phyloP scores from a whole-genome alignment of 331 rosid genomes.

The Cucumis variabilis region DNA sequence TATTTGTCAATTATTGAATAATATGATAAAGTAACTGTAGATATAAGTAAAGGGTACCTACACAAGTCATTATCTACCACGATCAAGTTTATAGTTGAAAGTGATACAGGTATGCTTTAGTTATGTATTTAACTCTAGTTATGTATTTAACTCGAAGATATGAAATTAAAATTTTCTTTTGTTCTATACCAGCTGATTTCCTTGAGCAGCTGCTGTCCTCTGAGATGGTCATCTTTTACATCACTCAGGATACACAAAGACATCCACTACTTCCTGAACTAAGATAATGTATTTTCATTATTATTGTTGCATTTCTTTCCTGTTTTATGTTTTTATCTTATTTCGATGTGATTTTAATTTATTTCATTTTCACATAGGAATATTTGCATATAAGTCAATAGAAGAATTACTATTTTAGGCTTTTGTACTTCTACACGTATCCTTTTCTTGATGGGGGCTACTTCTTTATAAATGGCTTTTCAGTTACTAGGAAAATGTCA shows the following conservation, averaged over 20 bases:
- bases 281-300: conserved; percentile 67
- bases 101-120: conserved; percentile 71
- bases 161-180: conserved; percentile 14
- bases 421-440: not conserved
- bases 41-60: conserved; percentile 85
- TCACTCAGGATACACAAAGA: conserved; percentile 95
- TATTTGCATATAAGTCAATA: not conserved
- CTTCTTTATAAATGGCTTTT: conserved; percentile 76
- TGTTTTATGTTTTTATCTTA: not conserved
- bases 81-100: conserved; percentile 80
- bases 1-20: conserved; percentile 45
- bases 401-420: not conserved
- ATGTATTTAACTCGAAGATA: conserved; percentile 8
- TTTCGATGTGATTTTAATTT: conserved; percentile 29
- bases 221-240: conserved; percentile 81
- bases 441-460: conserved; percentile 35
- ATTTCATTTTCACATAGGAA: no score
- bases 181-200: conserved; percentile 62
- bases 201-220: conserved; percentile 70
- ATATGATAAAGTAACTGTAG: conserved; percentile 72
- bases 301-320: not conserved
- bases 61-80: conserved; percentile 81
- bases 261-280: conserved; percentile 90
- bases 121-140: conserved; percentile 30
- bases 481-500: conserved; percentile 80